Conservation (phyloP, 2,329 filamentous ascomycete species). For the Harringtonia aguacate region DNA sequence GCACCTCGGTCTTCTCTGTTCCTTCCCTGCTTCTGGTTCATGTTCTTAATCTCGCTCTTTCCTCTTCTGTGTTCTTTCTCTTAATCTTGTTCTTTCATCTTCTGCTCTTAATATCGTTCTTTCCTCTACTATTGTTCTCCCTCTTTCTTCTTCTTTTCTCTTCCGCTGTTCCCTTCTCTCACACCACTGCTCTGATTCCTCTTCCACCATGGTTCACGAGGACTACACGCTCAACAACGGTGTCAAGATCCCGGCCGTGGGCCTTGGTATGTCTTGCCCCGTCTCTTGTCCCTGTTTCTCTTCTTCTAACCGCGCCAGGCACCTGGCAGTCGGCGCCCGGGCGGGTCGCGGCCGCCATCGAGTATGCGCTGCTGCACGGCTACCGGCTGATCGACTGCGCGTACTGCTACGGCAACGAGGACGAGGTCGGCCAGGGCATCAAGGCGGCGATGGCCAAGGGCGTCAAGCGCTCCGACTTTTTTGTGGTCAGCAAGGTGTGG, state of each 20-base stretch:
- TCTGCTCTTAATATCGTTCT: no score
- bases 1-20: no score
- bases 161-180: background rate
- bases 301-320: conserved; percentile 25
- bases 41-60: no score
- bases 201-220: conserved; percentile 37
- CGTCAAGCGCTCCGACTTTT: conserved; percentile 67
- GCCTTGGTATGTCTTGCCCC: conserved; percentile 37
- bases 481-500: conserved; percentile 81
- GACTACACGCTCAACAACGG: conserved; percentile 56
- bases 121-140: background rate
- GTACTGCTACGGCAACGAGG: conserved; percentile 72
- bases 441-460: conserved; percentile 61
- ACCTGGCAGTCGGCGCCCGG: conserved; percentile 55
- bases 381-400: conserved; percentile 59
- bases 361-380: conserved; percentile 43
- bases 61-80: no score
- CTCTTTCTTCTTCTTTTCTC: background rate
- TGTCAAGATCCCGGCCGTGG: conserved; percentile 50
- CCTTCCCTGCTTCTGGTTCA: no score
- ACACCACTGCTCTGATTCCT: background rate
- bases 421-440: conserved; percentile 70
- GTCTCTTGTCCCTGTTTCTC: background rate
- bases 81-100: no score
- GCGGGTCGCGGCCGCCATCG: conserved; percentile 47